Base-by-base conservation (phyloP, 176 grass and related monocot species). In the Themeda triandra region DNA sequence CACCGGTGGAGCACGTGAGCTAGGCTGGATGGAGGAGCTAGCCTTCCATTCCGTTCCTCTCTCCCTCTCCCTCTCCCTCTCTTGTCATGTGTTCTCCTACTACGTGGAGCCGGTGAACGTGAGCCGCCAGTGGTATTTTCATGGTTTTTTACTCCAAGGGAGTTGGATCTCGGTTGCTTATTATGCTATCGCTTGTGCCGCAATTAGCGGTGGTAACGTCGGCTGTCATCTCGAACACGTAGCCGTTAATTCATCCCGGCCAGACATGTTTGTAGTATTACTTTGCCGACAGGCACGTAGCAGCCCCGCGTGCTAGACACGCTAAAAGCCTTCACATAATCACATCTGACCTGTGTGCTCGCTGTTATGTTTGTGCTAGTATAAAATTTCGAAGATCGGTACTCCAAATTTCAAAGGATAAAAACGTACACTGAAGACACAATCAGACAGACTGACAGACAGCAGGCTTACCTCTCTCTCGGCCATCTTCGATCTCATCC, bases 1-100 rank as follows among this genome's bases (percentile, higher is more conserved):
- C 81, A 83, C 66, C 83, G 83, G 69, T 76, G 75, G 73, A 76
- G 80, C 89, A 90, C 89, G 80, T 87, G 10, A 79, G 69, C 53
- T 66, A 62, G 81, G 46, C 29, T 66, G 4, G 37, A 23, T 41
- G 10, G 40, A 73, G n/a, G 69, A 24, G 5, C 10, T 3, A 1
- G 10, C 27, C 9, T 17, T 1, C 37, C 24, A 15, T 39, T 27
- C 39, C 13, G 11, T 39, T 9, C 10, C 23, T 46, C 24, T 24
- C 21, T 42, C 15, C 1, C 17, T 18, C 63, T 73, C 42, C 15
- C 24, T 45, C 28, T 30, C 24, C 31, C 28, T 28, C 48, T 45
- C 21, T 23, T 19, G 30, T 36, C 23, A 10, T 4, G 25, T 65
- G 37, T 29, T 19, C 25, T 49, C 19, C 51, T 13, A 46, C 28